These are phyloP conservation scores for Dryadomyces sulphureus DNA, from an alignment of 2,329 filamentous ascomycete genomes.

Conservation along the genomic window DNA sequence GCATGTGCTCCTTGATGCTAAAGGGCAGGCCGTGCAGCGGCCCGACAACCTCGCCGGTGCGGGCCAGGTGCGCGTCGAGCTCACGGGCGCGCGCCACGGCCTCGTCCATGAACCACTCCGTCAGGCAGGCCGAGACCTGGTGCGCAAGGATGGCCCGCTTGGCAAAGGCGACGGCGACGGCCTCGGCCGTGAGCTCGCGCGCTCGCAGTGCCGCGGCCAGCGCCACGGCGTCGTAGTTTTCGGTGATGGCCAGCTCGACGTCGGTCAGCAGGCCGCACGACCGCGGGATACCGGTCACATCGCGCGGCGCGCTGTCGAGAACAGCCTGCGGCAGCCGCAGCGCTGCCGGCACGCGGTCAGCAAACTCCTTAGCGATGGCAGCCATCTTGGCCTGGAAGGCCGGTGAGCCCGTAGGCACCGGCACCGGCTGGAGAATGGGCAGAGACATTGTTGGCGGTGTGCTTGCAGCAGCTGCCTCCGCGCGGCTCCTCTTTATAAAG, in stretches of 20 bases:
- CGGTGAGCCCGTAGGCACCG: conserved; percentile 12
- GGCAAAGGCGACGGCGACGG: conserved; percentile 26
- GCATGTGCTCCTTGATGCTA: conserved; percentile 22
- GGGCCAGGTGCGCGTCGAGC: conserved; percentile 17
- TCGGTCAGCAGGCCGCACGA: conserved; percentile 27
- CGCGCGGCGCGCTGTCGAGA: conserved; percentile 15
- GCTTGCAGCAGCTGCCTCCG: background rate
- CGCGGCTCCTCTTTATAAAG: too few relatives aligned
- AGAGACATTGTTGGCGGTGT: background rate
- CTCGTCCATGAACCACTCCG: conserved; percentile 22
- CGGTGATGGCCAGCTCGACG: conserved; percentile 32
- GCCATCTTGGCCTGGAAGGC: conserved; percentile 10
- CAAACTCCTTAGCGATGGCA: conserved; percentile 17
- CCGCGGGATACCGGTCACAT: conserved; percentile 21
- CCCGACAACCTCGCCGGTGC: conserved; percentile 16
- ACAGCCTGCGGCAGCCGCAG: conserved; percentile 16
- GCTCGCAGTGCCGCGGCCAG: conserved; percentile 24
- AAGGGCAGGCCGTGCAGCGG: conserved; percentile 28
- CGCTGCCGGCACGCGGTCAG: conserved; percentile 16
- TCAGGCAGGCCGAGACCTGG: conserved; percentile 26
- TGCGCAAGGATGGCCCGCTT: conserved; percentile 31
- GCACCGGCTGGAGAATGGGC: conserved; percentile 11
- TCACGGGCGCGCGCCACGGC: conserved; percentile 17
- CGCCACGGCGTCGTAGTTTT: conserved; percentile 25
- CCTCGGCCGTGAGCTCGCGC: conserved; percentile 21